A percentile compares a stretch with the other conserved stretches of the same genome.
Evolutionary conservation across 441 rosid genomes (phyloP).

Genomic region (Adansonia gregorii): DNA sequence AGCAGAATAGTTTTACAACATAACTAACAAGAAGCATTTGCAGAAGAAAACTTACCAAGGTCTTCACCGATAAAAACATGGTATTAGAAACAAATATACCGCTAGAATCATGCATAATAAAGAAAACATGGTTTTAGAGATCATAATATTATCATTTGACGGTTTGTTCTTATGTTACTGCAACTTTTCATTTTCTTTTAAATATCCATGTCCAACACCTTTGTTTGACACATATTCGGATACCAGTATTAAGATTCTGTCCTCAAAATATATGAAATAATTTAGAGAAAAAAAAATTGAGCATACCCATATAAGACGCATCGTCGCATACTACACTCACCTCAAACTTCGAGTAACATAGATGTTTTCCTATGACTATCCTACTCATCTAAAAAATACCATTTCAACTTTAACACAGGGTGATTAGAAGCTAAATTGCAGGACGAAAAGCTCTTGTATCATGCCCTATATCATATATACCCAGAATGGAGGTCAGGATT

Average conservation of each 20-base stretch:
- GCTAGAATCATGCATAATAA: constrained; percentile 1
- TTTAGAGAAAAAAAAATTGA: background rate
- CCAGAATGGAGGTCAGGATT: background rate
- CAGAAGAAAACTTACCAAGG: background rate
- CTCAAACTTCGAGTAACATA: background rate
- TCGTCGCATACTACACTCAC: background rate
- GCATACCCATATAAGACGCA: background rate
- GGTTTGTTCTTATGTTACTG: too few relatives aligned
- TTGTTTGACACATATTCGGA: background rate
- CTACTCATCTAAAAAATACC: background rate
- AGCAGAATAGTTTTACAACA: constrained; percentile 1
- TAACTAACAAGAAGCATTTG: background rate
- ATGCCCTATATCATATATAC: background rate
- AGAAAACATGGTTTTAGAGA: background rate
- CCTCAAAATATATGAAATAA: background rate
- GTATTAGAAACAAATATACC: background rate
- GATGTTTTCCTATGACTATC: background rate
- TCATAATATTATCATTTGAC: background rate
- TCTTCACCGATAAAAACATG: background rate
- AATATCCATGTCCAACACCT: background rate
- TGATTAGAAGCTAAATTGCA: background rate
- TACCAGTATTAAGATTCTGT: background rate
- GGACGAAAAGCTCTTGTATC: background rate
- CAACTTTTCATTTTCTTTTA: background rate
- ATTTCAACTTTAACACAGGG: background rate